Base-by-base conservation (phyloP, 371 early-diverging fungal genomes). In the Dinochytrium kinnereticum region DNA sequence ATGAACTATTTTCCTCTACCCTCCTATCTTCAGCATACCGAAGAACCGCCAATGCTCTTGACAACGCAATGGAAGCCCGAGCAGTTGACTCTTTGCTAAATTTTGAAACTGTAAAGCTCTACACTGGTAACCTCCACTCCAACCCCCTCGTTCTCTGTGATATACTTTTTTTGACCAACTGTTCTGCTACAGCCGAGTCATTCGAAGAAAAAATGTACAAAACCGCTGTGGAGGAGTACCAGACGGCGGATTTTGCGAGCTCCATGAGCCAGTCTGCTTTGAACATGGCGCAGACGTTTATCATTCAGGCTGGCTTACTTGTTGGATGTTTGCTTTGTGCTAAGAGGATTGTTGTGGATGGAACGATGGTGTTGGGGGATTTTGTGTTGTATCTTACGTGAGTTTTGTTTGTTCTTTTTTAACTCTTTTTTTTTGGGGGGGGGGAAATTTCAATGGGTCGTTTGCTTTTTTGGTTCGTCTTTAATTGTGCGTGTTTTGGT, bases 91-190 rank as follows among this genome's bases (percentile, higher is more conserved):
- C 96, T 5, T 81, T 98, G 39, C 83, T 97, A 33, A 61, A 61
- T 82, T 96, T 95, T 82, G 98, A 97, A 76, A 96, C 98, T 0
- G 97, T 97, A 71, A 96, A 98, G 91, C 79, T 81, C 64, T 82
- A 76, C 72, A 76, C 61, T 34, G 61, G 61, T 61, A 44, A 7
- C 57, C 26, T n/a, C n/a, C n/a, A n/a, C n/a, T n/a, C n/a, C n/a
- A n/a, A n/a, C n/a, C n/a, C n/a, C n/a, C n/a, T n/a, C n/a, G n/a
- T n/a, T n/a, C n/a, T n/a, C n/a, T n/a, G n/a, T n/a, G n/a, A n/a
- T n/a, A n/a, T n/a, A n/a, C n/a, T n/a, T n/a, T n/a, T n/a, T n/a
- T n/a, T n/a, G n/a, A n/a, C n/a, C n/a, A n/a, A n/a, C n/a, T n/a
- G n/a, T n/a, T n/a, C n/a, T n/a, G n/a, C n/a, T n/a, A n/a, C 61